Percentiles rank a stretch among this genome's conserved stretches.
These are phyloP conservation scores for Xylaria sp. DNA, from an alignment of 2,329 filamentous ascomycete species.

Conservation along the genomic window DNA sequence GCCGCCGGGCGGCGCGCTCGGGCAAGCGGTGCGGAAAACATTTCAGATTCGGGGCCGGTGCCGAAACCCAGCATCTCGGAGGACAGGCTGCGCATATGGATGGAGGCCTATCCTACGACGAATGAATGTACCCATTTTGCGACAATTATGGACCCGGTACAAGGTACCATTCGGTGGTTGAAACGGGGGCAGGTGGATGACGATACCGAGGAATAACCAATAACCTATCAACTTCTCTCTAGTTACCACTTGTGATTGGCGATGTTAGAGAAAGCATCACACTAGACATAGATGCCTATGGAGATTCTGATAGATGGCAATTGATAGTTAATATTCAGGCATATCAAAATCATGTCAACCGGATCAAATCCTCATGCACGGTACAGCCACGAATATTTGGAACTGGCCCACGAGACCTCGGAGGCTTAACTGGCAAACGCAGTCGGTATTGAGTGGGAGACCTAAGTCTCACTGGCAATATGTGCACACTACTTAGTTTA, in stretches of 20 bases:
- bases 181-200: constrained; percentile 8
- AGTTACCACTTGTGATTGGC: background rate
- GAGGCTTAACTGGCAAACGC: too few relatives aligned
- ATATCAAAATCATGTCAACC: too few relatives aligned
- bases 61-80: constrained; percentile 34
- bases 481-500: background rate
- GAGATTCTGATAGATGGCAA: too few relatives aligned
- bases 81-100: constrained; percentile 48
- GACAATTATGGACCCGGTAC: constrained; percentile 57
- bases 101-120: constrained; percentile 53
- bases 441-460: too few relatives aligned
- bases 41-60: constrained; percentile 10
- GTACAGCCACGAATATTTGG: too few relatives aligned
- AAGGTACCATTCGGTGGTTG: constrained; percentile 51
- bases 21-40: constrained; percentile 7
- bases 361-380: too few relatives aligned
- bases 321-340: too few relatives aligned
- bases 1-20: constrained; percentile 7
- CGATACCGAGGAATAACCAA: background rate
- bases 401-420: too few relatives aligned
- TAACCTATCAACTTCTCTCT: background rate
- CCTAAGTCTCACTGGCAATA: too few relatives aligned
- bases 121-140: constrained; percentile 63
- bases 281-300: too few relatives aligned
- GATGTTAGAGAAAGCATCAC: background rate